These are phyloP conservation scores for Reticulascus tulasneorum DNA, from an alignment of 2,329 filamentous ascomycete genomes.

Conservation along the genomic window DNA sequence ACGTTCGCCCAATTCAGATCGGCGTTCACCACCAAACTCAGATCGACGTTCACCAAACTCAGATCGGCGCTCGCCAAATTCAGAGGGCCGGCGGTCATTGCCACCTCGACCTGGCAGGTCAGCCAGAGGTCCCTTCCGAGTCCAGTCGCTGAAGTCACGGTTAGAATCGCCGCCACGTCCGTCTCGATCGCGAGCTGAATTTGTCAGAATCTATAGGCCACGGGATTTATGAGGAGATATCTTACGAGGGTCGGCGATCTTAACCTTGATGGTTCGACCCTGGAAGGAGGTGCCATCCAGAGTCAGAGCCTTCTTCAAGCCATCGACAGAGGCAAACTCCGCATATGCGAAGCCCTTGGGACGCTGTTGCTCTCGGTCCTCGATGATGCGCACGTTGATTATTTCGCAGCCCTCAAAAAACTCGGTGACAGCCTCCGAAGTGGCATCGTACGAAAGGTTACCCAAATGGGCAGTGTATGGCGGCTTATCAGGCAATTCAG, in stretches of 20 bases:
- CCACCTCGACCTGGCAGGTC: constrained; percentile 59
- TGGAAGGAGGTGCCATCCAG: constrained; percentile 80
- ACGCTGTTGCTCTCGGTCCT: constrained; percentile 88
- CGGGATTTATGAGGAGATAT: constrained; percentile 19
- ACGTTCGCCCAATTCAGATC: constrained; percentile 53
- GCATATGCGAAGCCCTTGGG: constrained; percentile 99
- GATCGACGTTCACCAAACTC: constrained; percentile 34
- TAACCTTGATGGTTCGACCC: constrained; percentile 85
- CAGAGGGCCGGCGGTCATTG: constrained; percentile 38
- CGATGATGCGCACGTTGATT: constrained; percentile 89
- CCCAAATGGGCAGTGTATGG: constrained; percentile 95
- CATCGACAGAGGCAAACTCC: constrained; percentile 84
- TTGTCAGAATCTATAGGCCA: constrained; percentile 32
- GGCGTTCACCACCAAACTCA: constrained; percentile 48
- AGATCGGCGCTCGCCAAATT: constrained; percentile 39
- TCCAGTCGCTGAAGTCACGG: constrained; percentile 86
- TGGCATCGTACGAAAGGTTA: constrained; percentile 94
- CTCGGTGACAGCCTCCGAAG: constrained; percentile 73
- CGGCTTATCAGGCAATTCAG: constrained; percentile 76
- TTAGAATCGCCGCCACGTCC: constrained; percentile 57
- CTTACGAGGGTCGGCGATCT: constrained; percentile 96
- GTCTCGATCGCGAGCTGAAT: constrained; percentile 76
- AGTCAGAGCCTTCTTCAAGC: constrained; percentile 83
- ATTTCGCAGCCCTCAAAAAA: constrained; percentile 85
- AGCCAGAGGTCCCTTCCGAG: constrained; percentile 83